Evolutionary conservation across 2,329 filamentous ascomycete species (phyloP).

Genomic region (Aquanectria penicillioides): DNA sequence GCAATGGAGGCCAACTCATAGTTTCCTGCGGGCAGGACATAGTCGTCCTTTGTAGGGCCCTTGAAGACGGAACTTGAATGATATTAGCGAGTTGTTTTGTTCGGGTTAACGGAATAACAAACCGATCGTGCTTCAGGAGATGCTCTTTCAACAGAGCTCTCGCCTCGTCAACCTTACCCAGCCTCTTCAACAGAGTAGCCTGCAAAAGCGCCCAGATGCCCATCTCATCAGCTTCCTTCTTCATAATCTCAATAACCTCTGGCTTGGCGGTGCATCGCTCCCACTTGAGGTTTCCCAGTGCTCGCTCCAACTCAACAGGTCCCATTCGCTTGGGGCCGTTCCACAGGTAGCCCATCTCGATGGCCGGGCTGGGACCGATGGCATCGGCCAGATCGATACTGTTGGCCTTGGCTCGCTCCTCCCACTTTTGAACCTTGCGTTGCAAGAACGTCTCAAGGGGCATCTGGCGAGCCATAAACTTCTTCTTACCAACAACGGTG

Average conservation of each 20-base stretch:
- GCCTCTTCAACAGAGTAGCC: conserved; percentile 71
- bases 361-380: conserved; percentile 80
- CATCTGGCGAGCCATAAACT: conserved; percentile 87
- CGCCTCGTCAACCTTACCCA: conserved; percentile 72
- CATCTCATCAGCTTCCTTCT: conserved; percentile 66
- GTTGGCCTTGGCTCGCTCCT: conserved; percentile 75
- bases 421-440: conserved; percentile 90
- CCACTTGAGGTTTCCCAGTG: conserved; percentile 72
- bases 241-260: conserved; percentile 55
- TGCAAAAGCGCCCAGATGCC: conserved; percentile 74
- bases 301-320: conserved; percentile 69
- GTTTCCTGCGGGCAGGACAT: conserved; percentile 76
- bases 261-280: conserved; percentile 64
- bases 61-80: conserved; percentile 61
- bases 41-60: conserved; percentile 73
- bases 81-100: conserved; percentile 14
- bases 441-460: conserved; percentile 89
- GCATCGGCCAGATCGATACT: conserved; percentile 79
- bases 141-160: conserved; percentile 70
- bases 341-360: conserved; percentile 97
- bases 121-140: conserved; percentile 73
- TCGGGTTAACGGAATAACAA: conserved; percentile 35
- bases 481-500: conserved; percentile 82
- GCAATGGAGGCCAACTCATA: conserved; percentile 88
- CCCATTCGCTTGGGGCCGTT: conserved; percentile 87